These are phyloP conservation scores for Circinella minor DNA, from an alignment of 371 early-diverging fungal genomes.

Conservation along the genomic window DNA sequence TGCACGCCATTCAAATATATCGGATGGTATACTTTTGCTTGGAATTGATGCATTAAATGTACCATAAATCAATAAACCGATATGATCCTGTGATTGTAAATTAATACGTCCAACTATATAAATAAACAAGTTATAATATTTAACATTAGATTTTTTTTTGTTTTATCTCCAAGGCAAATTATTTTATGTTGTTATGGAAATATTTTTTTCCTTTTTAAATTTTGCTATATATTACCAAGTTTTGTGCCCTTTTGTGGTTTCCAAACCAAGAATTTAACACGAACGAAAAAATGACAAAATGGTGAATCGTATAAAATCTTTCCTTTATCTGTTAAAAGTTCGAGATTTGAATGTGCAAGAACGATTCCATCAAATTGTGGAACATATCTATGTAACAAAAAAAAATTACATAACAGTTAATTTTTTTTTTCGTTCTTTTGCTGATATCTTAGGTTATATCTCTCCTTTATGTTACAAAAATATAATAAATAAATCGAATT, in stretches of 20 bases:
- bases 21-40: conserved; percentile 74
- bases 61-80: conserved; percentile 90
- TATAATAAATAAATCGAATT: not conserved
- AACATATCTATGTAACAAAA: conserved; percentile 62
- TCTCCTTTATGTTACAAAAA: not conserved
- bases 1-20: conserved; percentile 73
- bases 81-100: conserved; percentile 93
- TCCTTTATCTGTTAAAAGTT: conserved; percentile 62
- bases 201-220: not conserved
- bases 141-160: too few species aligned
- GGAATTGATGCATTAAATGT: conserved; percentile 96
- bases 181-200: not conserved
- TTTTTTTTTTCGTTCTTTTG: too few species aligned
- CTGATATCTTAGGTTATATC: too few species aligned
- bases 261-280: conserved; percentile 80
- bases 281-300: conserved; percentile 77
- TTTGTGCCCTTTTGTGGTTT: conserved; percentile 74
- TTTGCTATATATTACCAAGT: conserved; percentile 51
- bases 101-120: conserved; percentile 85
- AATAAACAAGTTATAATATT: not conserved
- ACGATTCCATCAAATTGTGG: conserved; percentile 90
- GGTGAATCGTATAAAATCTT: conserved; percentile 87
- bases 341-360: conserved; percentile 76
- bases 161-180: too few species aligned
- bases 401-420: not conserved